Evolutionary conservation across 2,329 filamentous ascomycete genomes (phyloP), one percentile per base, ranked within the genome.

Genomic region (Monilinia polystroma): DNA sequence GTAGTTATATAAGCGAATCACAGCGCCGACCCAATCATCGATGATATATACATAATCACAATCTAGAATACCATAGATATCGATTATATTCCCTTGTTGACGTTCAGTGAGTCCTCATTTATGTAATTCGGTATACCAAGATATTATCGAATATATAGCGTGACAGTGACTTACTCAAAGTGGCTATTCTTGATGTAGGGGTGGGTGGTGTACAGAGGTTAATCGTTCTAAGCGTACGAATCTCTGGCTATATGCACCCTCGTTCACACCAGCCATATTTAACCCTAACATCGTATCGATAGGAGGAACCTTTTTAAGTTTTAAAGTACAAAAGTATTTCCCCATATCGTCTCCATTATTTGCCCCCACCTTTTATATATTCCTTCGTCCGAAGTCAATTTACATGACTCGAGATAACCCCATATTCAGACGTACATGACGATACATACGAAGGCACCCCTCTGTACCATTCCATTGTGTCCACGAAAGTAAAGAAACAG

Each of bases 371-470:
- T 45, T 47, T 49, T 18, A 12, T 32, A 47, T 38, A 38, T 49
- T 26, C 16, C 26, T 47, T 20, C 57, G n/a, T 23, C 10, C 29
- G 8, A 35, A 35, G 26, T 35, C 43, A 49, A 26, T 38, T 59
- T 59, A 51, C 63, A 65, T 65, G 63, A 65, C 63, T 65, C 63
- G 63, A 29, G 43, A 10, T 11, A 38, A 35, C 18, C 41, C 23
- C 10, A 38, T 26, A 49, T 65, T 52, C 23, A n/a, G 32, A 59
- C 18, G 16, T 59, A 51, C 29, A 51, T 58, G 54, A 64, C 53
- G 45, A 60, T 60, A 49, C 16, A 49, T 23, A 56, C n/a, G 49
- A 58, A 16, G 52, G 32, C 32, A 29, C 41, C 8, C 12, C 32
- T 29, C 41, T 23, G 55, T n/a, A 3, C 35, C 23, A 59, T 32